Base-by-base conservation (phyloP, 345 rosid genomes). In the Aurinia saxatilis region DNA sequence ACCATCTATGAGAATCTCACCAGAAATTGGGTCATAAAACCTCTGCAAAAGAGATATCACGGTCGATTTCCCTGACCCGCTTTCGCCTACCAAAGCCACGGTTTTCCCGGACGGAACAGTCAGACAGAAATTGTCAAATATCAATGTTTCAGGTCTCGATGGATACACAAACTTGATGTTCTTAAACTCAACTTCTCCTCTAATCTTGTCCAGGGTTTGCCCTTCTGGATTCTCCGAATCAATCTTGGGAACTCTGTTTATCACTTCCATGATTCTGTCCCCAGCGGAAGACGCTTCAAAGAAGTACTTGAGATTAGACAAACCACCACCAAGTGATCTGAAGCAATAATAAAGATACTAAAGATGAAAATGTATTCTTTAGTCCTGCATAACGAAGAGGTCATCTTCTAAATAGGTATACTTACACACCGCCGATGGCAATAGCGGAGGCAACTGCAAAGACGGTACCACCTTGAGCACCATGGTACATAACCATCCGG, bases 51-150 rank as follows among this genome's bases (percentile, higher is more conserved):
- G 79, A 14, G 98, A 83, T 53, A 91, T 81, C 25, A 79, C 91
- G 0, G 91, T 90, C 5, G 97, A 90, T 77, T 87, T 90, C 1
- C 95, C 97, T 0, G 97, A 91, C 6, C 98, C 98, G 46, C 98
- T 91, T 19, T 90, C 78, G 5, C 98, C 98, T 27, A 91, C 96
- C 57, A 91, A 68, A 18, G 98, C 98, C 57, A 84, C 79, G 0
- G 95, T 86, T 61, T 65, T 86, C 12, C 90, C 96, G 0, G 91
- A 67, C 2, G 95, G 95, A 4, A 91, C 50, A 51, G 44, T 75
- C 1, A 91, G 73, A 74, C 81, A 61, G 44, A 91, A 88, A 15
- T 84, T 75, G 34, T 68, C 45, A 16, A 91, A 82, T 52, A 86
- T 77, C 7, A 37, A 63, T 71, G 58, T 78, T 37, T 82, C 90